Percentiles rank a stretch among this genome's conserved stretches.
Conservation (phyloP, 345 rosid genomes). For the Punica granatum region DNA sequence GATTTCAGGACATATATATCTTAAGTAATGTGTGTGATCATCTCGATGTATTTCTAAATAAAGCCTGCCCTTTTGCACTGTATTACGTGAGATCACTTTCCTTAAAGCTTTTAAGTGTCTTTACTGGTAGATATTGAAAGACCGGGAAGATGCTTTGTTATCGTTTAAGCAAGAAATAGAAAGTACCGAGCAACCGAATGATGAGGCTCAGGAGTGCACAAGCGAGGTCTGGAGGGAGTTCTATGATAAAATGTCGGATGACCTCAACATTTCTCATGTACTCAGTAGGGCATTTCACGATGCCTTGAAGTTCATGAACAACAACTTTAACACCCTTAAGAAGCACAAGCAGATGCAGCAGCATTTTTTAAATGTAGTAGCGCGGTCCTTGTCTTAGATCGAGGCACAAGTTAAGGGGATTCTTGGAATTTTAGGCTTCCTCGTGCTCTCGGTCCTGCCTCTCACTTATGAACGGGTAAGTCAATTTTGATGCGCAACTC, state of each 20-base stretch:
- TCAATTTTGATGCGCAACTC: not conserved
- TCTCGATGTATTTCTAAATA: no score
- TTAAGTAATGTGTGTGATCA: no score
- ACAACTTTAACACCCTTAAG: slow-evolving; percentile 53
- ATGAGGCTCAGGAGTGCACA: slow-evolving; percentile 53
- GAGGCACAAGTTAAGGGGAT: slow-evolving; percentile 53
- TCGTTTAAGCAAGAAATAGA: slow-evolving; percentile 34
- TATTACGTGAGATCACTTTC: not conserved
- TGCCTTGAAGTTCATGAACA: slow-evolving; percentile 67
- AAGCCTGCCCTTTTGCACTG: not conserved
- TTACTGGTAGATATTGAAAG: slow-evolving; percentile 59
- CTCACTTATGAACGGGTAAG: slow-evolving; percentile 47
- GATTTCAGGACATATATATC: not conserved
- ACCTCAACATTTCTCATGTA: slow-evolving; percentile 66
- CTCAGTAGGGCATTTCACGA: slow-evolving; percentile 82
- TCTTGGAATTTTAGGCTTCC: slow-evolving; percentile 56
- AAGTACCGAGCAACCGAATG: slow-evolving; percentile 21
- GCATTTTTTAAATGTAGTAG: slow-evolving; percentile 30
- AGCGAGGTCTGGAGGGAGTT: slow-evolving; percentile 45
- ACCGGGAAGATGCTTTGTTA: slow-evolving; percentile 54
- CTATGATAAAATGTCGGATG: slow-evolving; percentile 66
- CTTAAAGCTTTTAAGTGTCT: not conserved
- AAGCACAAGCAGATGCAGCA: slow-evolving; percentile 69
- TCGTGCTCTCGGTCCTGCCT: no score
- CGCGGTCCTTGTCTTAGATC: slow-evolving; percentile 50